Percentiles rank a stretch among this genome's conserved stretches.
These are phyloP conservation scores for Talaromyces stipitatus DNA, from an alignment of 495 filamentous ascomycete species.

Conservation along the genomic window DNA sequence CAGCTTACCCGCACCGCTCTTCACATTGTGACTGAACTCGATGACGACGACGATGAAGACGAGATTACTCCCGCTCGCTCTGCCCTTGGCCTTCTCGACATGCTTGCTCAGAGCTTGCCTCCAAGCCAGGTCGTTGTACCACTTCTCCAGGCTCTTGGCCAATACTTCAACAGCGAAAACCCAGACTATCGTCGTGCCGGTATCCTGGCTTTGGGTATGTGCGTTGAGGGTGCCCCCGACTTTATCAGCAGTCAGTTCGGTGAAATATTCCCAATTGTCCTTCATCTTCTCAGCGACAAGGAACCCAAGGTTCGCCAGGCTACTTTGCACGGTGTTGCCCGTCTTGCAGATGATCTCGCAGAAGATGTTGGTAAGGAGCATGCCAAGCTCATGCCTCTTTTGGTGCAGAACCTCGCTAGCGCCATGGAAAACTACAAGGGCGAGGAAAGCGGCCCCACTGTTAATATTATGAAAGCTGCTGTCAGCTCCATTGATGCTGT, in stretches of 20 bases:
- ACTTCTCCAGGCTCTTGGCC: conserved; percentile 72
- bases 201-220: conserved; percentile 86
- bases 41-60: conserved; percentile 66
- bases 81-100: conserved; percentile 82
- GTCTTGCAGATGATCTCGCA: conserved; percentile 85
- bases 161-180: conserved; percentile 65
- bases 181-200: conserved; percentile 80
- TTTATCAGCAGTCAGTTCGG: conserved; percentile 87
- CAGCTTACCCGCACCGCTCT: conserved; percentile 79
- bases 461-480: conserved; percentile 79
- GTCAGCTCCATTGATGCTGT: conserved; percentile 89
- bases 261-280: conserved; percentile 76
- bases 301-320: conserved; percentile 78
- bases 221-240: conserved; percentile 93
- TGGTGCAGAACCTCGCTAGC: conserved; percentile 82
- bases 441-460: conserved; percentile 47
- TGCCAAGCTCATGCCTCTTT: conserved; percentile 67
- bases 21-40: conserved; percentile 81
- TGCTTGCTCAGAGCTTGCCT: conserved; percentile 77
- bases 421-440: conserved; percentile 62
- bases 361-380: conserved; percentile 83
- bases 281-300: conserved; percentile 76
- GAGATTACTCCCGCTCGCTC: conserved; percentile 83
- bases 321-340: conserved; percentile 75
- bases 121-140: conserved; percentile 94